Conservation (phyloP, 805 yeast genomes). For the Yueomyces sinensis region DNA sequence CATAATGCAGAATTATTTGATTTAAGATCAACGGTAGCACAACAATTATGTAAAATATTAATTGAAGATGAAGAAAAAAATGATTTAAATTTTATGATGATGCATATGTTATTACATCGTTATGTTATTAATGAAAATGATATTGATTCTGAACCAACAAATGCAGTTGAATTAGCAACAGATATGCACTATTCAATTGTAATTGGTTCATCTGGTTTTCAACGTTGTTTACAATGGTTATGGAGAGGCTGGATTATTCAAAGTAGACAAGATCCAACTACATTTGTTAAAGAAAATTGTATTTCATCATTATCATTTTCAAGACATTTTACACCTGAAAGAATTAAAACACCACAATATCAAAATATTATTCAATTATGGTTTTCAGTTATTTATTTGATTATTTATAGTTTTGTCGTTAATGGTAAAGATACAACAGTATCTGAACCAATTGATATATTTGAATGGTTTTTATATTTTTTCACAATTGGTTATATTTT, state of each 20-base stretch:
- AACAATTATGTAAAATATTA: slow-evolving; percentile 53
- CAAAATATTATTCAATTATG: slow-evolving; percentile 63
- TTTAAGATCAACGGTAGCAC: slow-evolving; percentile 57
- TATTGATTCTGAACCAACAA: slow-evolving; percentile 48
- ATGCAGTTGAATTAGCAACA: slow-evolving; percentile 73
- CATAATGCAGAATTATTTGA: slow-evolving; percentile 53
- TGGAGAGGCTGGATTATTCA: slow-evolving; percentile 93
- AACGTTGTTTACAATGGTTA: slow-evolving; percentile 75
- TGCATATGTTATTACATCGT: slow-evolving; percentile 66
- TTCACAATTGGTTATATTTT: slow-evolving; percentile 53
- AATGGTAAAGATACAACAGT: slow-evolving; percentile 34
- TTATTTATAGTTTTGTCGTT: slow-evolving; percentile 48
- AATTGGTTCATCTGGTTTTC: slow-evolving; percentile 72
- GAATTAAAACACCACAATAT: slow-evolving; percentile 75
- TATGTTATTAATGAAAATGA: slow-evolving; percentile 54
- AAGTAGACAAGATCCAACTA: slow-evolving; percentile 51
- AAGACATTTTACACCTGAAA: slow-evolving; percentile 65
- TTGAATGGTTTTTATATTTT: slow-evolving; percentile 46
- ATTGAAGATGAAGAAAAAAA: slow-evolving; percentile 47
- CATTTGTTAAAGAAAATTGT: slow-evolving; percentile 51
- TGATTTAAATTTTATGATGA: slow-evolving; percentile 37
- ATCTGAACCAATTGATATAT: slow-evolving; percentile 26
- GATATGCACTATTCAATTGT: slow-evolving; percentile 71
- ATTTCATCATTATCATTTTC: slow-evolving; percentile 39
- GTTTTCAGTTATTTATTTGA: slow-evolving; percentile 50